Conservation (phyloP, 768 basidiomycete genomes). For the Kwoniella sp. region DNA sequence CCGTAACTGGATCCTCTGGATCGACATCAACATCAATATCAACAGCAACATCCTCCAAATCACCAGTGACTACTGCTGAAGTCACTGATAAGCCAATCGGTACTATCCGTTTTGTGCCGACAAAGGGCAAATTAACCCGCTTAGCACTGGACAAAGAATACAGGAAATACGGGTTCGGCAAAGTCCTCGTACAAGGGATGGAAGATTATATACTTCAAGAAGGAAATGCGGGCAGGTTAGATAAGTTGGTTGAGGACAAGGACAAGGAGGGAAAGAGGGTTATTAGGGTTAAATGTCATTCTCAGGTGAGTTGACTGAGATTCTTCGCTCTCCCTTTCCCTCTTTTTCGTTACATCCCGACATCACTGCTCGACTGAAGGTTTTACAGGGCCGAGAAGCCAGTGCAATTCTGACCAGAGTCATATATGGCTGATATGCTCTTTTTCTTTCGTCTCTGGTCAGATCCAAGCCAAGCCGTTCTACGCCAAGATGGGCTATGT, state of each 20-base stretch:
- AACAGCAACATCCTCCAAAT: neutral
- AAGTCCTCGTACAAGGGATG: constrained; percentile 36
- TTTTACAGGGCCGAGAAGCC: too few relatives aligned
- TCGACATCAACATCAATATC: constrained; percentile 5
- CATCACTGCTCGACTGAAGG: too few relatives aligned
- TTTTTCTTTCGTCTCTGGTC: neutral
- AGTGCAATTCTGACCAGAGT: too few relatives aligned
- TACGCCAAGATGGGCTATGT: constrained; percentile 49
- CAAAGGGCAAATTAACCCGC: constrained; percentile 40
- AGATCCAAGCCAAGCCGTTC: constrained; percentile 47
- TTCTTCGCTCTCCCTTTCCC: too few relatives aligned
- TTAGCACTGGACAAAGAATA: constrained; percentile 43
- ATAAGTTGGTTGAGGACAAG: constrained; percentile 1
- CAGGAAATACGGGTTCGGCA: constrained; percentile 46
- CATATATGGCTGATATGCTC: too few relatives aligned
- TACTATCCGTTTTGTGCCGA: constrained; percentile 39
- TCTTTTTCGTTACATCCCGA: too few relatives aligned
- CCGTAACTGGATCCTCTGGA: neutral
- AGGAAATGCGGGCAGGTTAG: neutral
- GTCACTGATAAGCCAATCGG: constrained; percentile 41
- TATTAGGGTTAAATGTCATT: constrained; percentile 30
- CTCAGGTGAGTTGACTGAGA: constrained; percentile 35
- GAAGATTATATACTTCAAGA: constrained; percentile 28
- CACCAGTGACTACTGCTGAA: neutral
- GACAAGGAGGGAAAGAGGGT: constrained; percentile 18